These are phyloP conservation scores for Tetradesmus obliquus DNA, from an alignment of 139 green algal species.

Conservation along the genomic window DNA sequence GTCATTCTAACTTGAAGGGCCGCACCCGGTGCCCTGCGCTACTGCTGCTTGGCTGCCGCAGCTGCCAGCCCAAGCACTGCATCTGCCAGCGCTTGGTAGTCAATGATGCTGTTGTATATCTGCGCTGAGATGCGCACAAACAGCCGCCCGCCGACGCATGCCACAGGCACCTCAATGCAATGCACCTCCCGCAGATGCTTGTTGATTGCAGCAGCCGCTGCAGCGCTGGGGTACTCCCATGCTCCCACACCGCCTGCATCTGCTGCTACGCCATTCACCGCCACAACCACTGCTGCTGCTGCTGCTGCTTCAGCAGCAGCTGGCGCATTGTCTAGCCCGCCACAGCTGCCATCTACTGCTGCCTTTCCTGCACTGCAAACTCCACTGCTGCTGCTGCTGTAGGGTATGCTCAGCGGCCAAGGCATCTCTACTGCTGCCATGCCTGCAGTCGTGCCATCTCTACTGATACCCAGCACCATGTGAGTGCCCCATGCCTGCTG, in stretches of 20 bases:
- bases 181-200: constrained; percentile 26
- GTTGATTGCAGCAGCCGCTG: constrained; percentile 39
- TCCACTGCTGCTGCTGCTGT: constrained; percentile 8
- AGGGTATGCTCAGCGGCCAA: background rate
- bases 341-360: background rate
- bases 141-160: constrained; percentile 25
- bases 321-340: background rate
- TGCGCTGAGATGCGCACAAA: constrained; percentile 51
- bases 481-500: constrained; percentile 22
- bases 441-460: constrained; percentile 19
- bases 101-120: constrained; percentile 41
- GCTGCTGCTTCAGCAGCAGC: background rate
- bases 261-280: background rate
- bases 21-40: background rate
- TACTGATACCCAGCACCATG: background rate
- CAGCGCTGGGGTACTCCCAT: background rate
- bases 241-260: background rate
- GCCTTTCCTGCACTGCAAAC: background rate
- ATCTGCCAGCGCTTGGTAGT: constrained; percentile 41
- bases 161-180: constrained; percentile 51
- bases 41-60: background rate
- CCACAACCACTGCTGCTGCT: background rate
- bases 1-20: no score
- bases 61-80: constrained; percentile 17
- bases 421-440: constrained; percentile 54